Evolutionary conservation across 2,329 filamentous ascomycete species (phyloP).

Genomic region (Malbranchea cinnamomea): DNA sequence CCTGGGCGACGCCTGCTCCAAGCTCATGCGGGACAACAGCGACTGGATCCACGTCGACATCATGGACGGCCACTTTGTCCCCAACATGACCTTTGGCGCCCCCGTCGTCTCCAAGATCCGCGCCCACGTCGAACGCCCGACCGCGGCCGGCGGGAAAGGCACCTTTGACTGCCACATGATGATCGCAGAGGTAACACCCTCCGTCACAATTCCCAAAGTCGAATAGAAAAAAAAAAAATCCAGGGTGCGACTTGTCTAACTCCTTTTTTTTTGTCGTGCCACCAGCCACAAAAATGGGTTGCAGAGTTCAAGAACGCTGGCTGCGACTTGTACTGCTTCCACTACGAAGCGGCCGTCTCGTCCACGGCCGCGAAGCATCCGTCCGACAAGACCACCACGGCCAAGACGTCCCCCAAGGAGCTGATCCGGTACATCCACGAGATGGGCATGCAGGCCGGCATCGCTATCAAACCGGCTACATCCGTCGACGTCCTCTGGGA

Average conservation of each 20-base stretch:
- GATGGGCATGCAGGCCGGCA: constrained; percentile 73
- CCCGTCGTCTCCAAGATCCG: constrained; percentile 93
- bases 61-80: constrained; percentile 97
- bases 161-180: constrained; percentile 99
- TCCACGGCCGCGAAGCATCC: constrained; percentile 75
- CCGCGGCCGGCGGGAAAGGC: constrained; percentile 56
- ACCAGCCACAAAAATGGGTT: constrained; percentile 92
- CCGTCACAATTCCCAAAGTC: no score
- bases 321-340: constrained; percentile 98
- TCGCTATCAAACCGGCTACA: constrained; percentile 90
- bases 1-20: constrained; percentile 71
- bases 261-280: background rate
- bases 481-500: constrained; percentile 85
- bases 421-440: constrained; percentile 85
- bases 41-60: constrained; percentile 96
- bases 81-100: constrained; percentile 93
- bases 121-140: constrained; percentile 63
- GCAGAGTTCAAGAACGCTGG: constrained; percentile 86
- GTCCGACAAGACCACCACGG: constrained; percentile 46
- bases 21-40: constrained; percentile 72
- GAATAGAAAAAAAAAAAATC: constrained; percentile 2
- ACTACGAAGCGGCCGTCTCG: constrained; percentile 84
- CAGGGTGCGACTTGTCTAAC: background rate
- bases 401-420: constrained; percentile 66
- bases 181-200: constrained; percentile 67